Evolutionary conservation across 306 rosid species (phyloP).

Genomic region (Pueraria montana): DNA sequence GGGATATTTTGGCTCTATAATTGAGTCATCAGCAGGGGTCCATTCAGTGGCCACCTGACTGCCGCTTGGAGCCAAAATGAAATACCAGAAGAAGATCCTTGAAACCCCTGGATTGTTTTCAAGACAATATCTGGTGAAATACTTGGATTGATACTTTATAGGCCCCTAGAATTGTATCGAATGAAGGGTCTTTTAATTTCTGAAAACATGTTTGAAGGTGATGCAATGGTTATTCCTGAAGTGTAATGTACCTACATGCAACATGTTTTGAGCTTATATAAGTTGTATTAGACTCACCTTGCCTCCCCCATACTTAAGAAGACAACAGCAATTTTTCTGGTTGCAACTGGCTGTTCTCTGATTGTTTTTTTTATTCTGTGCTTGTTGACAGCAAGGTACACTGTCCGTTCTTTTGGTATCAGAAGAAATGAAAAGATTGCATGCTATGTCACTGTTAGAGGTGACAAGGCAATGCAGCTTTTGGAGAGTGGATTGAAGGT

Average conservation of each 20-base stretch:
- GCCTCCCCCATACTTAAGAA: too few relatives aligned
- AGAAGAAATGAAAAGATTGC: constrained; percentile 93
- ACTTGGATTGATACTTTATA: neutral
- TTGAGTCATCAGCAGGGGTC: constrained; percentile 42
- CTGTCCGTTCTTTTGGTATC: constrained; percentile 82
- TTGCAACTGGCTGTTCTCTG: neutral
- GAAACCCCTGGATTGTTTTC: constrained; percentile 57
- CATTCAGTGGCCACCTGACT: constrained; percentile 30
- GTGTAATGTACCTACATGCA: neutral
- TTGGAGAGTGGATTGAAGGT: constrained; percentile 90
- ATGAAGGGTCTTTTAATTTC: neutral
- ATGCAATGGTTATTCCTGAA: neutral
- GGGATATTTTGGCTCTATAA: constrained; percentile 54
- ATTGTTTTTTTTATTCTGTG: neutral
- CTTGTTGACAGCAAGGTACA: constrained; percentile 71
- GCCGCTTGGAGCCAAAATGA: constrained; percentile 44
- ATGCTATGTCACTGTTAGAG: constrained; percentile 84
- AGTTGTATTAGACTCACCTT: neutral
- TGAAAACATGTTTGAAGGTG: neutral
- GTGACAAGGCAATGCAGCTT: constrained; percentile 88
- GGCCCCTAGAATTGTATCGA: neutral
- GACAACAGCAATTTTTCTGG: neutral
- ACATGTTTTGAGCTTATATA: neutral
- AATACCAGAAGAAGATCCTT: constrained; percentile 72
- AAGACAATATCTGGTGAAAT: constrained; percentile 65